A percentile compares a stretch with the other conserved stretches of the same genome.
Conservation (phyloP, 306 rosid genomes). For the Adenanthera pavonina region DNA sequence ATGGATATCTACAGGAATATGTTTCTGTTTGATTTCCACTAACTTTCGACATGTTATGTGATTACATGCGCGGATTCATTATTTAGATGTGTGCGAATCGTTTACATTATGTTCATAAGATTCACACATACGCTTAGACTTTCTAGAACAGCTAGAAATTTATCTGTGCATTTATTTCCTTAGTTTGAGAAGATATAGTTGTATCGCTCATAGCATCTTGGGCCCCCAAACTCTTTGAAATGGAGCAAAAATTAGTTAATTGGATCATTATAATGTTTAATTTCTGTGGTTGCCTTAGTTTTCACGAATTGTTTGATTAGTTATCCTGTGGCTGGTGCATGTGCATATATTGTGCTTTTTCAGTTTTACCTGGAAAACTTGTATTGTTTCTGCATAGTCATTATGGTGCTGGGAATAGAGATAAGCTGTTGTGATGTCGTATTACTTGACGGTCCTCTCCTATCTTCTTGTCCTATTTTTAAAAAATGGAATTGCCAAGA, state of each 20-base stretch:
- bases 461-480: no score
- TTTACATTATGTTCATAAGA: background rate
- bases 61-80: background rate
- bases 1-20: background rate
- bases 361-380: background rate
- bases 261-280: constrained; percentile 6
- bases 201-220: constrained; percentile 20
- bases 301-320: constrained; percentile 4
- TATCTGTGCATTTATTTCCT: constrained; percentile 14
- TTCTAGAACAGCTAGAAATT: background rate
- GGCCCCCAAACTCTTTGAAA: constrained; percentile 24
- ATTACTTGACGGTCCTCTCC: constrained; percentile 1
- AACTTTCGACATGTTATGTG: background rate
- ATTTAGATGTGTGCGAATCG: background rate
- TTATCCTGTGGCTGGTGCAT: background rate
- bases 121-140: background rate
- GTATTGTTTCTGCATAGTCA: background rate
- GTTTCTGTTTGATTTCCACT: constrained; percentile 24
- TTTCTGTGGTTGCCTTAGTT: constrained; percentile 6
- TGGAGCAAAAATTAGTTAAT: constrained; percentile 2
- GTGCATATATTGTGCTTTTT: background rate
- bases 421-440: constrained; percentile 29
- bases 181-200: constrained; percentile 33
- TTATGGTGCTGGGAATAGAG: constrained; percentile 16
- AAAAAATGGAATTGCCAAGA: background rate